Conservation (phyloP, 2,329 filamentous ascomycete genomes). For the Talaromyces albobiverticillius region DNA sequence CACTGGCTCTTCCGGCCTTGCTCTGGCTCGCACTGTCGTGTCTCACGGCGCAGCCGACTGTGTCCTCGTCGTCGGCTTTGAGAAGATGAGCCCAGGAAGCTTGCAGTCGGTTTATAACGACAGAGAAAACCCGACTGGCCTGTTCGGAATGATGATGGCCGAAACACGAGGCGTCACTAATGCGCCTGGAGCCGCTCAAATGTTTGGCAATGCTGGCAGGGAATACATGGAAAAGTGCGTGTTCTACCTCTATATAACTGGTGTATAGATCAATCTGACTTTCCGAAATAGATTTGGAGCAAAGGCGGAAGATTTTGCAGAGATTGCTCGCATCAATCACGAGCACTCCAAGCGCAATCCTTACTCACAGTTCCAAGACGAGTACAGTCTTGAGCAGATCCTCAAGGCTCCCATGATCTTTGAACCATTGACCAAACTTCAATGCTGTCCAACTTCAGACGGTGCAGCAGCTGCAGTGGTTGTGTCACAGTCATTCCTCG, state of each 20-base stretch:
- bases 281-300: constrained; percentile 68
- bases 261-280: not conserved
- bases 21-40: constrained; percentile 78
- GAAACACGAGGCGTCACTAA: constrained; percentile 77
- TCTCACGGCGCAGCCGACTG: constrained; percentile 79
- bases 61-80: constrained; percentile 88
- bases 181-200: constrained; percentile 80
- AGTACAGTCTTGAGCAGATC: constrained; percentile 84
- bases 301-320: constrained; percentile 79
- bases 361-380: constrained; percentile 95
- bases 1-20: constrained; percentile 87
- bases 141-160: constrained; percentile 73
- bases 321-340: constrained; percentile 92
- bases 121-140: constrained; percentile 73
- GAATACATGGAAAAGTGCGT: constrained; percentile 91
- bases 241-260: not conserved
- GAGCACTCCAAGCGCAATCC: constrained; percentile 88
- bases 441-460: constrained; percentile 96
- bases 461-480: constrained; percentile 85
- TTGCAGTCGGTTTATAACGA: constrained; percentile 83
- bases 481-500: constrained; percentile 84
- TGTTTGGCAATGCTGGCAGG: constrained; percentile 90
- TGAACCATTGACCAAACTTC: constrained; percentile 90
- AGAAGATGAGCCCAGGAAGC: constrained; percentile 96
- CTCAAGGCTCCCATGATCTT: constrained; percentile 73